phyloP scores from a whole-genome alignment of 495 filamentous ascomycete species.

The Hypoxylon cercidicola region DNA sequence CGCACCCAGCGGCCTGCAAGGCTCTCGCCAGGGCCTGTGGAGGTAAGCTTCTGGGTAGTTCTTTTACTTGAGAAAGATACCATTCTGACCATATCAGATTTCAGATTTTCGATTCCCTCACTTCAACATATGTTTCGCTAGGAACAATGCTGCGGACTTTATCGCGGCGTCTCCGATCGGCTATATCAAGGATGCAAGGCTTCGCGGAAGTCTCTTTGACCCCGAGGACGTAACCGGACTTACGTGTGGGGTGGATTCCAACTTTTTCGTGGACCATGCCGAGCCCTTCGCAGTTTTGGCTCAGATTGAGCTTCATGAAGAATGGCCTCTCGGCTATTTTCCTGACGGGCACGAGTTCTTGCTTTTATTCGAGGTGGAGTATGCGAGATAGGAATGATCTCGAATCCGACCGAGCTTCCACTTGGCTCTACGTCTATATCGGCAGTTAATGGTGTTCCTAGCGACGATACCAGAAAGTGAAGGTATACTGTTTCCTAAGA shows the following conservation, averaged over 20 bases:
- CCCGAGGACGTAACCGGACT: constrained; percentile 33
- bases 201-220: constrained; percentile 46
- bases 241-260: constrained; percentile 48
- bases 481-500: no score
- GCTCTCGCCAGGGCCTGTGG: constrained; percentile 43
- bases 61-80: constrained; percentile 40
- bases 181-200: constrained; percentile 49
- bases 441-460: no score
- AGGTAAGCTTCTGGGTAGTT: constrained; percentile 35
- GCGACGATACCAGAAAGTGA: no score
- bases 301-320: constrained; percentile 39
- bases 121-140: constrained; percentile 42
- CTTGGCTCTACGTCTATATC: no score
- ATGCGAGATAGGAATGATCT: no score
- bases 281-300: constrained; percentile 48
- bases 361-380: constrained; percentile 3
- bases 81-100: constrained; percentile 32
- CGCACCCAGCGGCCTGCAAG: constrained; percentile 45
- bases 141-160: constrained; percentile 36
- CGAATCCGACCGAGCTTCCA: no score
- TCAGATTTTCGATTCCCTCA: constrained; percentile 10
- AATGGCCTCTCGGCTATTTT: constrained; percentile 52
- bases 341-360: constrained; percentile 44
- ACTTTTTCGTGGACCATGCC: constrained; percentile 51
- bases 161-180: constrained; percentile 48